Conservation (phyloP, 768 basidiomycete genomes). For the Cystofilobasidium macerans region DNA sequence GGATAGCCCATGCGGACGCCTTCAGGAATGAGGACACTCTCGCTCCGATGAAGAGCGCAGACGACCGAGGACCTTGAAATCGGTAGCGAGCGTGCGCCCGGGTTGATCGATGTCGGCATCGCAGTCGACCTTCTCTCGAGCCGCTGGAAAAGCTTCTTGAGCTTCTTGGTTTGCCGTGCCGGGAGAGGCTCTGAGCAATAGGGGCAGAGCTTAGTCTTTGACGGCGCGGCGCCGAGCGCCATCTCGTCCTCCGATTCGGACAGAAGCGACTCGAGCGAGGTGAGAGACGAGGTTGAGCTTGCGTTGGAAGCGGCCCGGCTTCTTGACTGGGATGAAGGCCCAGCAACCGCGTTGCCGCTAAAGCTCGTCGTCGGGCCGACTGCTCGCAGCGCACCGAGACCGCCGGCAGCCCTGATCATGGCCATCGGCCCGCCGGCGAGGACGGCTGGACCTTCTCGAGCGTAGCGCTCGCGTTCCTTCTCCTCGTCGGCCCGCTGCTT, state of each 20-base stretch:
- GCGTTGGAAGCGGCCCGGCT: background rate
- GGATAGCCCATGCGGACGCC: slow-evolving; percentile 7
- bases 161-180: background rate
- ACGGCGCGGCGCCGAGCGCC: background rate
- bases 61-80: slow-evolving; percentile 15
- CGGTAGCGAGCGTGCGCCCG: slow-evolving; percentile 12
- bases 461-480: background rate
- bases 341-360: background rate
- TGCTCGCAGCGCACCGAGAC: background rate
- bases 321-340: background rate
- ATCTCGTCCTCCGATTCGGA: background rate
- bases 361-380: background rate
- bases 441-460: background rate
- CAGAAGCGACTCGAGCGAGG: background rate
- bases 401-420: background rate
- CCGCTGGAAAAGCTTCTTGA: background rate
- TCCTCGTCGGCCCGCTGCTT: background rate
- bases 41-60: slow-evolving; percentile 18
- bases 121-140: slow-evolving; percentile 3
- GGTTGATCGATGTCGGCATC: slow-evolving; percentile 17
- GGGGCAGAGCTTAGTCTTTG: slow-evolving; percentile 5
- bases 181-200: slow-evolving; percentile 24
- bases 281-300: background rate
- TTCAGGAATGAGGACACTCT: slow-evolving; percentile 7
- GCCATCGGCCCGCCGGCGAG: background rate